Base-by-base conservation (phyloP, 176 grass and related monocot species). In the Chloris gayana region DNA sequence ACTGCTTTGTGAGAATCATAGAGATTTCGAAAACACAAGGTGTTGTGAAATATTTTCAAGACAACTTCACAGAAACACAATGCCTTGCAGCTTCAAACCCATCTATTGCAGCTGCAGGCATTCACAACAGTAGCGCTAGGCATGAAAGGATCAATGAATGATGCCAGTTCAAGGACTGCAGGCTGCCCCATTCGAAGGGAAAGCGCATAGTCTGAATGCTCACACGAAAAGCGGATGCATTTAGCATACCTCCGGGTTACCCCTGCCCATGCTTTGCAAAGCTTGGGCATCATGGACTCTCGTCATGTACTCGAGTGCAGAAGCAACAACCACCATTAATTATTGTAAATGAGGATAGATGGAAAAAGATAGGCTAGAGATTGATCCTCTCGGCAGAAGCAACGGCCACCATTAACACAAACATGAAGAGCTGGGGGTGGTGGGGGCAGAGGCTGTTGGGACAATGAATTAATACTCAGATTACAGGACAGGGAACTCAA, bases 401-500 rank as follows among this genome's bases (percentile, higher is more conserved):
- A 60, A 60, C 24, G 11, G 9, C 11, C 58, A 29, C 58, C 58
- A 61, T 61, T 6, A 61, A 29, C 25, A 3, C 12, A 61, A 29
- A 29, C 24, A 61, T 27, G 30, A 33, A 64, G 41, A 58, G 51
- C 42, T 54, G 63, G n/a, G n/a, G n/a, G n/a, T n/a, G n/a, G n/a
- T n/a, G n/a, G 41, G 51, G 77, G 18, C 25, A 24, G 14, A 37
- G 46, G 9, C 64, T 39, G 63, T 17, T 33, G 71, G 15, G 76
- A 18, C 57, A 63, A 64, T 80, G 70, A 73, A n/a, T n/a, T n/a
- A n/a, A 84, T 61, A 24, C 26, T 24, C 64, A 32, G 9, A 67
- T 22, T 54, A 22, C 50, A 79, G 80, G 74, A 78, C 80, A 79
- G 12, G 7, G 74, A 22, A 68, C 38, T 84, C n/a, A n/a, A n/a